Percentiles rank a stretch among this genome's conserved stretches.
Evolutionary conservation across 2,329 filamentous ascomycete species (phyloP).

Genomic region (Colletotrichum spinosum): DNA sequence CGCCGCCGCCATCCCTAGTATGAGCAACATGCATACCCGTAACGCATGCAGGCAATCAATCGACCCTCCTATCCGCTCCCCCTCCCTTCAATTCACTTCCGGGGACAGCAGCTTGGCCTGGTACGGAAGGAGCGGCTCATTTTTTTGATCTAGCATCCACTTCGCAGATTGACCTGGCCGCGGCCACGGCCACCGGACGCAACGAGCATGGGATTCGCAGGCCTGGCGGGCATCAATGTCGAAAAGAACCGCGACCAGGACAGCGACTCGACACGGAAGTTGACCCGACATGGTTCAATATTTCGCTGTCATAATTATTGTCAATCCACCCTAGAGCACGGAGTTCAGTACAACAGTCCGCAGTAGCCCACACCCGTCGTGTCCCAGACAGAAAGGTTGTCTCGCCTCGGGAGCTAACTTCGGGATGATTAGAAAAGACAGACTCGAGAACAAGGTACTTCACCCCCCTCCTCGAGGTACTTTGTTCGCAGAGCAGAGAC

Average conservation of each 20-base stretch:
- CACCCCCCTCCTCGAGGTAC: not conserved
- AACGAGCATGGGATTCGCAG: slow-evolving; percentile 22
- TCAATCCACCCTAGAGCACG: slow-evolving; percentile 19
- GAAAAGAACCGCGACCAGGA: slow-evolving; percentile 4
- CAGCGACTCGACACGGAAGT: slow-evolving; percentile 1
- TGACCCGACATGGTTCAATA: slow-evolving; percentile 25
- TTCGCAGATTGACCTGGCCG: slow-evolving; percentile 27
- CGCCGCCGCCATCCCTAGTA: slow-evolving; percentile 37
- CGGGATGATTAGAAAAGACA: slow-evolving; percentile 17
- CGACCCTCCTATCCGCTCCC: not conserved
- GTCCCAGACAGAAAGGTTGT: slow-evolving; percentile 37
- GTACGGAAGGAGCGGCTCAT: slow-evolving; percentile 26
- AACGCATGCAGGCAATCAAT: slow-evolving; percentile 36
- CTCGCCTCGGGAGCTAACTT: slow-evolving; percentile 36
- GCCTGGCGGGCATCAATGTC: slow-evolving; percentile 14
- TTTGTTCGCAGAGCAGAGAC: no score
- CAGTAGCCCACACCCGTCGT: slow-evolving; percentile 29
- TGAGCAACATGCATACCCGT: slow-evolving; percentile 36
- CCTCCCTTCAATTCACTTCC: slow-evolving; percentile 4
- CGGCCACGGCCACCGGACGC: not conserved
- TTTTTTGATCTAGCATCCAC: slow-evolving; percentile 26
- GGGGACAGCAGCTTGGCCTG: slow-evolving; percentile 19
- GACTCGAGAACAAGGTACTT: slow-evolving; percentile 9
- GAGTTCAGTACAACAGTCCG: no score
- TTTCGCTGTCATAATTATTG: slow-evolving; percentile 29